Conservation (phyloP, 192 early-diverging fungal genomes). For the Coemansia sp. region DNA sequence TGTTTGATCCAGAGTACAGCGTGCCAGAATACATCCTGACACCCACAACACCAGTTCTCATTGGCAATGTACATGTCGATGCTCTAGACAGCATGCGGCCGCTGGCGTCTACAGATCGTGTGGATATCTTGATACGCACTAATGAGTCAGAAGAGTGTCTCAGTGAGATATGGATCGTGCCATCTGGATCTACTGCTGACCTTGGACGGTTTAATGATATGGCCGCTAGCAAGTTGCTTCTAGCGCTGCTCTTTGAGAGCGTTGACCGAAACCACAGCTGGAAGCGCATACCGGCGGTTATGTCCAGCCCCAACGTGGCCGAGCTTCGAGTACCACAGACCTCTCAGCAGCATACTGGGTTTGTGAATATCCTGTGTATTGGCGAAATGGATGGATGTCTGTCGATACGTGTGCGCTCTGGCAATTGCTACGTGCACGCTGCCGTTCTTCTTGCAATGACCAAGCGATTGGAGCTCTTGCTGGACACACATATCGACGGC, state of each 20-base stretch:
- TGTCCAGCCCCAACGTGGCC: conserved; percentile 18
- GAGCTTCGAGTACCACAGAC: conserved; percentile 19
- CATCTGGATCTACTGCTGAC: no score
- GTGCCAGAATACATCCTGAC: no score
- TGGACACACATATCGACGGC: conserved; percentile 2
- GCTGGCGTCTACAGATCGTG: no score
- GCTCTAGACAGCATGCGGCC: conserved; percentile 18
- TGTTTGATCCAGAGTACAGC: conserved; percentile 16
- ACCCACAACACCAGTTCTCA: neutral
- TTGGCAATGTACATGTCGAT: conserved; percentile 24
- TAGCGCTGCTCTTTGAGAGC: conserved; percentile 26
- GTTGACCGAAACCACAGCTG: conserved; percentile 7
- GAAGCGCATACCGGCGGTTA: conserved; percentile 8
- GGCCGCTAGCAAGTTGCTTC: no score
- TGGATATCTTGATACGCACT: no score
- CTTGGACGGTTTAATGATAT: no score
- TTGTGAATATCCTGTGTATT: conserved; percentile 23
- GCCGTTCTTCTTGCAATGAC: conserved; percentile 15
- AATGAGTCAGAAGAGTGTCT: no score
- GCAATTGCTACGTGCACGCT: neutral
- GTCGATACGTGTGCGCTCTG: conserved; percentile 19
- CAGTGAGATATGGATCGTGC: no score
- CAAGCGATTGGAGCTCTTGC: conserved; percentile 16
- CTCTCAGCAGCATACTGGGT: no score
- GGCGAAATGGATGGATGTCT: conserved; percentile 17